Evolutionary conservation across 371 early-diverging fungal genomes (phyloP).

Genomic region (Mortierella sp.): DNA sequence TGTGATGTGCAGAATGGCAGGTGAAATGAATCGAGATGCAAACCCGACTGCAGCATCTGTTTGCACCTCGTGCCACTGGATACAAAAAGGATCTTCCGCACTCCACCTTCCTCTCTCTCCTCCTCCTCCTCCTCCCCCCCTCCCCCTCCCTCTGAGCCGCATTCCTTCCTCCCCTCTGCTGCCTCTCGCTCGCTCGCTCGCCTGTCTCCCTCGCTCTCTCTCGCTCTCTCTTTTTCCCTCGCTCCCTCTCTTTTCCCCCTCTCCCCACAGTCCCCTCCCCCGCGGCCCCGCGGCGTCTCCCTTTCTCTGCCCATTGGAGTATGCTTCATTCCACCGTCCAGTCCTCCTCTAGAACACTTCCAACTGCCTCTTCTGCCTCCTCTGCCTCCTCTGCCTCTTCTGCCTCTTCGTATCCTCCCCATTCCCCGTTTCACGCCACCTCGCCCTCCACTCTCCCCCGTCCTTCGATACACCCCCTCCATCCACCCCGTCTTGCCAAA

Average conservation of each 20-base stretch:
- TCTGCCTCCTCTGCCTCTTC: not conserved
- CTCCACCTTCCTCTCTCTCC: not conserved
- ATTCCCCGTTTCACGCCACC: not conserved
- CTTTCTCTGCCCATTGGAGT: too few species aligned
- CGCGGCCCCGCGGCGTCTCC: not conserved
- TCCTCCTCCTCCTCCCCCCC: not conserved
- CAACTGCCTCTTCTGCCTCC: not conserved
- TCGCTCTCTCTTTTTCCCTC: not conserved
- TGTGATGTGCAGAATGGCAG: too few species aligned
- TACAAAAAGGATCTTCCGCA: too few species aligned
- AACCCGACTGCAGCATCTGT: too few species aligned
- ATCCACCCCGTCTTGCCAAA: too few species aligned
- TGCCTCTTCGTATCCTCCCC: not conserved
- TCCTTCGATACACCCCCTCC: not conserved
- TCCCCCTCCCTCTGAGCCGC: not conserved
- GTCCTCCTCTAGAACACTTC: not conserved
- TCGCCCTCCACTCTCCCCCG: not conserved
- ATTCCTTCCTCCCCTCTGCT: not conserved
- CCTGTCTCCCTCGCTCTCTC: slow-evolving; percentile 5
- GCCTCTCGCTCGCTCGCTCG: too few species aligned
- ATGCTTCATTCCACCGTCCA: not conserved
- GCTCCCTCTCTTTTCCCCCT: not conserved
- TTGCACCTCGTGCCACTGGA: too few species aligned
- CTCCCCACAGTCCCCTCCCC: not conserved
- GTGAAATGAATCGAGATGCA: too few species aligned